Evolutionary conservation across 768 basidiomycete species (phyloP).

Genomic region (Tremella mesenterica): DNA sequence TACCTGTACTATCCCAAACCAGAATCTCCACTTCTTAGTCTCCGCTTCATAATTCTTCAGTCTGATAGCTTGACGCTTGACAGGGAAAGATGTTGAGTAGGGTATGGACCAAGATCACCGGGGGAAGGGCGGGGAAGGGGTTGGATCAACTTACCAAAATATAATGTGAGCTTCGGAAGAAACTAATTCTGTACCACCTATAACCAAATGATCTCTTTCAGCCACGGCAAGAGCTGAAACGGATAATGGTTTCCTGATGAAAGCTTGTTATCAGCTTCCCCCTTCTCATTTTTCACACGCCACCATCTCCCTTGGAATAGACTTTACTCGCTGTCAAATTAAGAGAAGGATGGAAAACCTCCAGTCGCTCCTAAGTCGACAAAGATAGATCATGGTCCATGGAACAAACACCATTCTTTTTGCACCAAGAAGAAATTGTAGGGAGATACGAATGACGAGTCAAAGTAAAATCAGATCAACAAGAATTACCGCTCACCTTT

Average conservation of each 20-base stretch:
- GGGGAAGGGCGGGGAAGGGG: no score
- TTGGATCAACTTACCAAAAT: slow-evolving; percentile 72
- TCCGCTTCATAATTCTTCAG: no score
- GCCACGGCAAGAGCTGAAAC: slow-evolving; percentile 34
- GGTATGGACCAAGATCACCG: no score
- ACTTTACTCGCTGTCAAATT: background rate
- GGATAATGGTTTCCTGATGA: slow-evolving; percentile 33
- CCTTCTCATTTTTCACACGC: background rate
- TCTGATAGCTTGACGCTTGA: slow-evolving; percentile 1
- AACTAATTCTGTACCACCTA: slow-evolving; percentile 71
- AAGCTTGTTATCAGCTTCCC: slow-evolving; percentile 13
- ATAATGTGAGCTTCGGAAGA: slow-evolving; percentile 72
- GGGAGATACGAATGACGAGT: no score
- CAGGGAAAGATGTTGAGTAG: background rate
- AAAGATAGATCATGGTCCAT: background rate
- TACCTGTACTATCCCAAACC: no score
- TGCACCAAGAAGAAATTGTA: no score
- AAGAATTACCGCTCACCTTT: slow-evolving; percentile 43
- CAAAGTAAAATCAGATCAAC: no score
- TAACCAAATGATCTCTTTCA: slow-evolving; percentile 52
- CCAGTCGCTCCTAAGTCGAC: background rate
- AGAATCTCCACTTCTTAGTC: no score
- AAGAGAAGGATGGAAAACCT: background rate
- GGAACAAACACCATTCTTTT: no score
- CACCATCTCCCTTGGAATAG: background rate